These are phyloP conservation scores for Monilinia polystroma DNA, from an alignment of 2,329 filamentous ascomycete species.

Conservation along the genomic window DNA sequence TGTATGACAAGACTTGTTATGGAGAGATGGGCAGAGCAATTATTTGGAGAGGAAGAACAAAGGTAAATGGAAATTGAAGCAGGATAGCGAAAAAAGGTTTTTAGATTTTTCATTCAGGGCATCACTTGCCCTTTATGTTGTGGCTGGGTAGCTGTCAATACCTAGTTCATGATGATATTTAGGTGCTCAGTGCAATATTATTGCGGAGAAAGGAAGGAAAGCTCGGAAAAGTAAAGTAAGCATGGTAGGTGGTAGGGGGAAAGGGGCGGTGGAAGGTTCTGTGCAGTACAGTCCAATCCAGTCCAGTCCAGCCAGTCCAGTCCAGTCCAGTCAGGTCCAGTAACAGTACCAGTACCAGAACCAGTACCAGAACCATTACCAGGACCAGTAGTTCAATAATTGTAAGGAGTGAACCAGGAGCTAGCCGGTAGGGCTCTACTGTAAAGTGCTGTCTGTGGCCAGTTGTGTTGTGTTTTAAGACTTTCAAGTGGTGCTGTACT, in stretches of 20 bases:
- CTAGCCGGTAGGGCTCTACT: too few relatives aligned
- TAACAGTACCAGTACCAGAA: too few relatives aligned
- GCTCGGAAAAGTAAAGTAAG: not conserved
- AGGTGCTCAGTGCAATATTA: not conserved
- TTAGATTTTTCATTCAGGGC: slow-evolving; percentile 5
- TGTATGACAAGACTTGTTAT: slow-evolving; percentile 21
- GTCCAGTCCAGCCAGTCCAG: too few relatives aligned
- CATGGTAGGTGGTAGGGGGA: not conserved
- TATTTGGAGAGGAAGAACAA: not conserved
- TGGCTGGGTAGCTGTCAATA: slow-evolving; percentile 5
- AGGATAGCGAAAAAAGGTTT: not conserved
- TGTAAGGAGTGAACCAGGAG: too few relatives aligned
- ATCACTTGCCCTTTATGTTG: slow-evolving; percentile 13
- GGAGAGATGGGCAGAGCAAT: not conserved
- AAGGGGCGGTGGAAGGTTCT: too few relatives aligned
- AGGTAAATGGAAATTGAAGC: not conserved
- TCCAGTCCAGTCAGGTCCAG: too few relatives aligned
- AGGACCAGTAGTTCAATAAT: too few relatives aligned
- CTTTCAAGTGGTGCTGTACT: not conserved
- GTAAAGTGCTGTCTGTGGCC: too few relatives aligned
- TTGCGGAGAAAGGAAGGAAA: slow-evolving; percentile 13
- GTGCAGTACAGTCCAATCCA: too few relatives aligned
- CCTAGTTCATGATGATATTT: not conserved
- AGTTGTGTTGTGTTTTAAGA: too few relatives aligned
- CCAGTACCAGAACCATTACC: too few relatives aligned